Conservation (phyloP, 2,329 filamentous ascomycete species). For the Dryadomyces quercus-mongolicae region DNA sequence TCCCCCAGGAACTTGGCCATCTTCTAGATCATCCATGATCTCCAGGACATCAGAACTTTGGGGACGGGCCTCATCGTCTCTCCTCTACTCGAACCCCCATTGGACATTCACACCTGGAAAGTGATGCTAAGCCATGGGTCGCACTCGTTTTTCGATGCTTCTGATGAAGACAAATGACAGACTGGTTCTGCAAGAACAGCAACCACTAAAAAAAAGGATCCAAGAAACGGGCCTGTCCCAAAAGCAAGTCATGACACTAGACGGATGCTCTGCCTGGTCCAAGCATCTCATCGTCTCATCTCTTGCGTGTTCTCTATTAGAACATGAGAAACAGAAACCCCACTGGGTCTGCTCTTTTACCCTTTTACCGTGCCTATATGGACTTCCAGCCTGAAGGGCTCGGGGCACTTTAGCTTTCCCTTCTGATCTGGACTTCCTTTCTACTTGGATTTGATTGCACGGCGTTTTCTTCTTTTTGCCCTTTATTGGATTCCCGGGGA, state of each 20-base stretch:
- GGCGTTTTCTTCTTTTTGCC: not conserved
- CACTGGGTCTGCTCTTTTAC: not conserved
- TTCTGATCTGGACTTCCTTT: not conserved
- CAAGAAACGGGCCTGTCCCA: not conserved
- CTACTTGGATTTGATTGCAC: not conserved
- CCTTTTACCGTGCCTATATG: not conserved
- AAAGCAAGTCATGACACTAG: not conserved
- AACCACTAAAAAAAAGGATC: not conserved
- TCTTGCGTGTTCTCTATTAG: not conserved
- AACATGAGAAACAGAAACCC: not conserved
- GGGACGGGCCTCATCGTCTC: not conserved
- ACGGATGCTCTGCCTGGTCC: not conserved
- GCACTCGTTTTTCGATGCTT: not conserved
- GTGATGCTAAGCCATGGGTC: not conserved
- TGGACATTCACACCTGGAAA: not conserved
- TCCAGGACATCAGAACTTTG: not conserved
- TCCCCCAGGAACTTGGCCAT: not conserved
- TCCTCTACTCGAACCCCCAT: not conserved
- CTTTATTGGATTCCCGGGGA: not conserved
- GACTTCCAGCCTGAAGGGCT: not conserved
- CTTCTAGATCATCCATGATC: not conserved
- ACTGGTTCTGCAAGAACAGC: not conserved
- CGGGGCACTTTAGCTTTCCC: not conserved
- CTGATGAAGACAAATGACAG: not conserved
- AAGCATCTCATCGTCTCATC: not conserved